These are phyloP conservation scores for Knufia petricola DNA, from an alignment of 2,329 filamentous ascomycete genomes.

Conservation along the genomic window DNA sequence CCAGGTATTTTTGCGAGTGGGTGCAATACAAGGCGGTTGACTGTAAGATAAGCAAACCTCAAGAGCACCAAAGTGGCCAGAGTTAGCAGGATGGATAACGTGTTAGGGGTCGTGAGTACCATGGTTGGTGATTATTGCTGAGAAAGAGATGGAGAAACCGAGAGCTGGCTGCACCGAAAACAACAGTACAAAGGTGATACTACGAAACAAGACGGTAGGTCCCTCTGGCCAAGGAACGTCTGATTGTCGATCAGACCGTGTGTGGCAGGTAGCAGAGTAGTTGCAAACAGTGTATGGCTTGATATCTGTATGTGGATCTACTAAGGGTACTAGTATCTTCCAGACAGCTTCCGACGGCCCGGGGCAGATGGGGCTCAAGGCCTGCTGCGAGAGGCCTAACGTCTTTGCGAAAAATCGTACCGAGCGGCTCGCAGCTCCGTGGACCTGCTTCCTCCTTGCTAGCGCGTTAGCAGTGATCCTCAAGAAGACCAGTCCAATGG, in stretches of 20 bases:
- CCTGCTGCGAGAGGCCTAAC: not conserved
- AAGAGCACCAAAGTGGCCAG: not conserved
- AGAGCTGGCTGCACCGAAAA: not conserved
- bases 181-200: not conserved
- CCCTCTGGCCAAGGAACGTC: not conserved
- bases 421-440: not conserved
- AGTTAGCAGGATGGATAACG: not conserved
- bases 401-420: not conserved
- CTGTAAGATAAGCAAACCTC: not conserved
- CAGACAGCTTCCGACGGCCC: not conserved
- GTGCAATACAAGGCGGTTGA: constrained; percentile 1
- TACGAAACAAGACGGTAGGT: not conserved
- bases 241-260: no score
- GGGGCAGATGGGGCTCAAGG: not conserved
- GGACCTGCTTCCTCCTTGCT: not conserved
- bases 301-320: no score
- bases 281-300: not conserved
- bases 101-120: not conserved
- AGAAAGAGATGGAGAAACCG: not conserved
- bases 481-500: not conserved
- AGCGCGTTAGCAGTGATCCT: not conserved
- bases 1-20: constrained; percentile 11
- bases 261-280: no score
- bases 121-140: not conserved
- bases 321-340: no score